Evolutionary conservation across 805 yeast species (phyloP), one percentile per base, ranked within the genome.

Genomic region (Candida sanyiensis): DNA sequence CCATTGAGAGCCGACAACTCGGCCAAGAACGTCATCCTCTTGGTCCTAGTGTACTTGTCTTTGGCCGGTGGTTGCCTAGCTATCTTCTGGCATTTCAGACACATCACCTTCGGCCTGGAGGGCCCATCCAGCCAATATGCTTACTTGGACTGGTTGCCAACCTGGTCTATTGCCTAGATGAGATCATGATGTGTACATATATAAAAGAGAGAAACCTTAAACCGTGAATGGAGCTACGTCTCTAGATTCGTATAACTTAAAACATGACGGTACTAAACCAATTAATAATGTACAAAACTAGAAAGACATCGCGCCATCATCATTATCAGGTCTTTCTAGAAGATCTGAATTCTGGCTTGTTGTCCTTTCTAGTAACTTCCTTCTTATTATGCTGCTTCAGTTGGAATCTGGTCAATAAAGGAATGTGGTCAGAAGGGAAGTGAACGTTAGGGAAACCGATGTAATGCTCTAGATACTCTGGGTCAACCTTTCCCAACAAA

Each of bases 371-470:
- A 20, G 27, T 32, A n/a, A 19, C 7, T 41, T 56, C 42, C 23
- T 47, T 39, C 57, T 55, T 53, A 75, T 78, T 45, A 32, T 31
- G 43, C 33, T 47, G 52, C 35, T 51, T 52, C 33, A 54, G 31
- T 21, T 49, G 53, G 54, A 90, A 81, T 58, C 80, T 78, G 15
- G 89, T 71, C 40, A 87, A 73, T 45, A 90, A 66, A n/a, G 96
- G 89, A 52, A 90, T 75, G 63, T 90, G 97, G 62, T 90, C 97
- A 35, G 95, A 85, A 18, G 97, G 96, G 66, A 82, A 83, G 58
- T 88, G 85, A 17, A 88, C 86, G 56, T 86, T 86, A 16, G 99
- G 99, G 61, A 93, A 79, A 7, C 97, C 99, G 57, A 93, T 82
- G 45, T 78, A 78, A 49, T 80, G 80, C 40, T 73, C 66, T 33